Evolutionary conservation across 2,329 filamentous ascomycete species (phyloP).

Genomic region (Trichoderma sp.): DNA sequence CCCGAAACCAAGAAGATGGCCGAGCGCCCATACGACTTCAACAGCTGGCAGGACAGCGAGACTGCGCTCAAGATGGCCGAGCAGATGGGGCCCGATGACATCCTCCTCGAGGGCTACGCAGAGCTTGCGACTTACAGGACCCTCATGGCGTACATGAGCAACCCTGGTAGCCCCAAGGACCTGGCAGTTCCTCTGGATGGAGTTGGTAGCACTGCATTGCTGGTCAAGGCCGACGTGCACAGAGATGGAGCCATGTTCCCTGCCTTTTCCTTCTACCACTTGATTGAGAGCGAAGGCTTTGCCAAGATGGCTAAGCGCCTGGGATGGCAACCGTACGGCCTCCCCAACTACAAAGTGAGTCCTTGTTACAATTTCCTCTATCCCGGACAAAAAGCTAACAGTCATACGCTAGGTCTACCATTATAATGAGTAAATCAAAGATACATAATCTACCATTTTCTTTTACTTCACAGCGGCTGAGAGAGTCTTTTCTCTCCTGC

Average conservation of each 20-base stretch:
- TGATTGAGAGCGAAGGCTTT: constrained; percentile 98
- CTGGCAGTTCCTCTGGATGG: constrained; percentile 80
- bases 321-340: constrained; percentile 82
- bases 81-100: constrained; percentile 87
- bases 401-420: constrained; percentile 73
- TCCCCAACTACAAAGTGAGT: constrained; percentile 94
- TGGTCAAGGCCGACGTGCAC: constrained; percentile 97
- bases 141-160: constrained; percentile 83
- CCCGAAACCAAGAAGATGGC: constrained; percentile 68
- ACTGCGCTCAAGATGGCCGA: constrained; percentile 74
- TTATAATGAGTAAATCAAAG: constrained; percentile 74
- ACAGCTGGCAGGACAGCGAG: constrained; percentile 93
- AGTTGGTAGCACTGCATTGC: constrained; percentile 86
- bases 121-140: constrained; percentile 91
- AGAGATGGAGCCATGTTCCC: constrained; percentile 99
- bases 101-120: constrained; percentile 88
- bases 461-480: constrained; percentile 2
- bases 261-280: constrained; percentile 91
- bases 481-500: background rate
- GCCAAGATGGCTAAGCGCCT: constrained; percentile 93
- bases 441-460: background rate
- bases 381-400: constrained; percentile 27
- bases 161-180: constrained; percentile 59
- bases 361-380: too few relatives aligned
- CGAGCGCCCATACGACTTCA: constrained; percentile 91